Conservation (phyloP, 2,329 filamentous ascomycete genomes). For the Claviceps sp. region DNA sequence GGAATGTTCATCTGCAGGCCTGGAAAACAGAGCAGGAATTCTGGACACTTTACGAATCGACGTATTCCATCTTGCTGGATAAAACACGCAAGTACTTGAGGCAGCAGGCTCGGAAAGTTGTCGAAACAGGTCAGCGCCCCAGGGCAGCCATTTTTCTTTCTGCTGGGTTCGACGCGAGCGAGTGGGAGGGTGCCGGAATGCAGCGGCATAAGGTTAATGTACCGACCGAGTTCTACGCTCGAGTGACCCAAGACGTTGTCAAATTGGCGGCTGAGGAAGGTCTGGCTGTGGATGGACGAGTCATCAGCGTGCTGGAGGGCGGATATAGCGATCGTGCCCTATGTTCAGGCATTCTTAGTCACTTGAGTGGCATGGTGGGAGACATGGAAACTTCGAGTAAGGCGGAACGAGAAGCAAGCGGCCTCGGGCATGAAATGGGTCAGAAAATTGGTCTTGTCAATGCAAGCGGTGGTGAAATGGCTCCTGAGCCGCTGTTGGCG, state of each 20-base stretch:
- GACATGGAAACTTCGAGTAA: constrained; percentile 29
- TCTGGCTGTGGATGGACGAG: constrained; percentile 63
- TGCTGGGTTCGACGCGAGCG: constrained; percentile 91
- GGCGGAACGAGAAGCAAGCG: constrained; percentile 18
- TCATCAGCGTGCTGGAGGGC: constrained; percentile 90
- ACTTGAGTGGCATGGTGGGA: constrained; percentile 69
- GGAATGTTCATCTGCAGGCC: constrained; percentile 86
- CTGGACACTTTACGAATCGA: constrained; percentile 73
- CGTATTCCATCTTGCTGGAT: constrained; percentile 63
- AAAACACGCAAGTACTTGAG: constrained; percentile 71
- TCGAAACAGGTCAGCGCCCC: constrained; percentile 44
- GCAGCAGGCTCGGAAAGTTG: constrained; percentile 54
- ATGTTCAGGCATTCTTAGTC: constrained; percentile 77
- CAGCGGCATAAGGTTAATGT: constrained; percentile 93
- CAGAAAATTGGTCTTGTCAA: constrained; percentile 32
- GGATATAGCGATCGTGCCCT: constrained; percentile 91
- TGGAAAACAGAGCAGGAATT: constrained; percentile 80
- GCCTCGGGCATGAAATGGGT: constrained; percentile 46
- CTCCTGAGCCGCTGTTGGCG: constrained; percentile 8
- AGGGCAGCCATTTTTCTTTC: constrained; percentile 89
- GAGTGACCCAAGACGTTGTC: constrained; percentile 76
- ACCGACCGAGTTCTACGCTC: constrained; percentile 90
- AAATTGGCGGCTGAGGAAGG: constrained; percentile 68
- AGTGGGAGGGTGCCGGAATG: constrained; percentile 88
- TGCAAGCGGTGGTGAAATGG: constrained; percentile 15